These are phyloP conservation scores for Striga asiatica DNA, from an alignment of 257 asterid genomes.

Conservation along the genomic window DNA sequence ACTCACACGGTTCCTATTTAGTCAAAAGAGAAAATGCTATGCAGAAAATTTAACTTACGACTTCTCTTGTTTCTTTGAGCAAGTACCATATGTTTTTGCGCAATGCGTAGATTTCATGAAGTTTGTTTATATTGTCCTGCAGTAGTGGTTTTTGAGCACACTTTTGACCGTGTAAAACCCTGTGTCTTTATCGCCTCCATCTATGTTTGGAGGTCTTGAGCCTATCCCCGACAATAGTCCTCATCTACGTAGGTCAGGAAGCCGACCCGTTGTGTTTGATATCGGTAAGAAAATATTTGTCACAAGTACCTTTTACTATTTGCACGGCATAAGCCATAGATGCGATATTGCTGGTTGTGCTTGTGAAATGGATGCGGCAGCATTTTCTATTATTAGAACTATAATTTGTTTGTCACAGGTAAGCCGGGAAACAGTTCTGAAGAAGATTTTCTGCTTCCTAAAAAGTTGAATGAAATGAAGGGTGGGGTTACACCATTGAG, in stretches of 20 bases:
- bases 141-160: slow-evolving; percentile 24
- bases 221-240: slow-evolving; percentile 63
- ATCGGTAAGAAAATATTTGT: slow-evolving; percentile 38
- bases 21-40: not conserved
- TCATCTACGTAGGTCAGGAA: slow-evolving; percentile 85
- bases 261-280: slow-evolving; percentile 76
- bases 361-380: not conserved
- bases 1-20: not conserved
- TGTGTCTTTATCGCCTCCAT: slow-evolving; percentile 40
- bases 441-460: slow-evolving; percentile 38
- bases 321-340: slow-evolving; percentile 7
- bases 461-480: slow-evolving; percentile 70
- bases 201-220: slow-evolving; percentile 80
- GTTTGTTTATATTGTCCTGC: slow-evolving; percentile 6
- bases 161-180: slow-evolving; percentile 18
- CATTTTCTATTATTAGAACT: slow-evolving; percentile 7
- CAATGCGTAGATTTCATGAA: not conserved
- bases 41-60: not conserved
- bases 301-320: not conserved
- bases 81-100: not conserved
- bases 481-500: slow-evolving; percentile 48
- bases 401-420: slow-evolving; percentile 24
- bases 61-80: not conserved
- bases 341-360: not conserved
- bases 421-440: slow-evolving; percentile 50